Percentiles rank a stretch among this genome's conserved stretches.
Conservation (phyloP, 73 alveolate species). For the Tetrahymena thermophila region DNA sequence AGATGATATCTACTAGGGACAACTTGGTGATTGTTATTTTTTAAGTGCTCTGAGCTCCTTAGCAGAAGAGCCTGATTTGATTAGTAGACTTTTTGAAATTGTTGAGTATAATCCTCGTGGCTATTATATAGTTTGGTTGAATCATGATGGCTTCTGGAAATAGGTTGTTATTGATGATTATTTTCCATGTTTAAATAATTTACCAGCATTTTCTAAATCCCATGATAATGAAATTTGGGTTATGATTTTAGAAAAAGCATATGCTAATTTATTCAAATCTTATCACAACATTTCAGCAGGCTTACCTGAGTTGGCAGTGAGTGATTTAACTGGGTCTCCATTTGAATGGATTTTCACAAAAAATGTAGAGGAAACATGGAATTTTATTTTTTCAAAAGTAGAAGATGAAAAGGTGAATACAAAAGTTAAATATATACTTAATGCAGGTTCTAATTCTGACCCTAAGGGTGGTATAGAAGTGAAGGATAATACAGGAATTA, state of each 20-base stretch:
- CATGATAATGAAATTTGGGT: constrained; percentile 82
- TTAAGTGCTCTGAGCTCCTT: constrained; percentile 68
- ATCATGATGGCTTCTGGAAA: constrained; percentile 55
- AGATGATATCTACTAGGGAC: constrained; percentile 61
- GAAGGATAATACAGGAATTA: constrained; percentile 63
- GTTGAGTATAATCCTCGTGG: constrained; percentile 34
- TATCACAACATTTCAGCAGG: constrained; percentile 77
- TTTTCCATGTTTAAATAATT: constrained; percentile 63
- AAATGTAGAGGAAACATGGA: constrained; percentile 68
- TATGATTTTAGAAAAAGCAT: constrained; percentile 75
- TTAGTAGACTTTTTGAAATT: constrained; percentile 49
- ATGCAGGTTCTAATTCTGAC: constrained; percentile 80
- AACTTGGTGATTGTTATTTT: constrained; percentile 75
- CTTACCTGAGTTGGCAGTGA: constrained; percentile 65
- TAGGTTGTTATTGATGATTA: constrained; percentile 61
- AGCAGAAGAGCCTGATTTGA: constrained; percentile 71
- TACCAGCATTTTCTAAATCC: constrained; percentile 70
- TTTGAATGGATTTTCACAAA: constrained; percentile 33
- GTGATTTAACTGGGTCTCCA: constrained; percentile 89
- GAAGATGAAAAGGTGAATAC: constrained; percentile 45
- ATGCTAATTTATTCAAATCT: constrained; percentile 77
- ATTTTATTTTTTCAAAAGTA: constrained; percentile 52
- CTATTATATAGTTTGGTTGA: constrained; percentile 12
- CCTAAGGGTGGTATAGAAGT: constrained; percentile 41
- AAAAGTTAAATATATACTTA: constrained; percentile 45